These are phyloP conservation scores for Colletotrichum trifolii DNA, from an alignment of 2,329 filamentous ascomycete genomes.

Conservation along the genomic window DNA sequence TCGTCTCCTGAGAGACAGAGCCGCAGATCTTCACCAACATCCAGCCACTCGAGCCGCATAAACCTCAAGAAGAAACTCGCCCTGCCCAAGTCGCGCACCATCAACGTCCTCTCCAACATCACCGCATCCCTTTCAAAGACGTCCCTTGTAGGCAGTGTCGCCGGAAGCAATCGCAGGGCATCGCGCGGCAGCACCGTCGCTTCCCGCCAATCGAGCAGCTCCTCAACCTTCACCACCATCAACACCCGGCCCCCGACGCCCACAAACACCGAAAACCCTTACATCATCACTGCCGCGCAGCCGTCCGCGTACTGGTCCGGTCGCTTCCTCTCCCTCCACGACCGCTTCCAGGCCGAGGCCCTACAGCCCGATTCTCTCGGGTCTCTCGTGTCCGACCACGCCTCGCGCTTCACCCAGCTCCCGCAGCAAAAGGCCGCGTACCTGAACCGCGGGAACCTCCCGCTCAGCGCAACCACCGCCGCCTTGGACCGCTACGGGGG, in stretches of 20 bases:
- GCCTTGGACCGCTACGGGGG: slow-evolving; percentile 26
- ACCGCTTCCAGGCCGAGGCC: slow-evolving; percentile 59
- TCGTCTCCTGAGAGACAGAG: neutral
- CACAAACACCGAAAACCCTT: slow-evolving; percentile 9
- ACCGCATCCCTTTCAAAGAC: slow-evolving; percentile 56
- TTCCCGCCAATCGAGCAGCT: slow-evolving; percentile 34
- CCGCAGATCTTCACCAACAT: neutral
- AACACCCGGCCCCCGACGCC: slow-evolving; percentile 12
- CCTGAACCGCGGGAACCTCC: slow-evolving; percentile 26
- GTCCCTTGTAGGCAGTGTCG: slow-evolving; percentile 17
- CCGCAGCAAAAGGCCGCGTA: slow-evolving; percentile 17
- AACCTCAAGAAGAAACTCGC: slow-evolving; percentile 18
- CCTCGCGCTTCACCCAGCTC: slow-evolving; percentile 14
- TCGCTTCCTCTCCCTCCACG: slow-evolving; percentile 67
- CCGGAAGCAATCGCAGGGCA: slow-evolving; percentile 22
- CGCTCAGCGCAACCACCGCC: slow-evolving; percentile 27
- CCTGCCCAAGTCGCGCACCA: slow-evolving; percentile 58
- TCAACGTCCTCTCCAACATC: slow-evolving; percentile 57
- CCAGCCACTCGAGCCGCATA: neutral
- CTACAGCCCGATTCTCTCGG: slow-evolving; percentile 24
- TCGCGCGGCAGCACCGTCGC: slow-evolving; percentile 3
- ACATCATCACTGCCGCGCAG: slow-evolving; percentile 54
- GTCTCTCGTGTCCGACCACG: slow-evolving; percentile 24
- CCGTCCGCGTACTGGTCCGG: slow-evolving; percentile 70
- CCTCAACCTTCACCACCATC: slow-evolving; percentile 32